Conservation (phyloP, 2,329 filamentous ascomycete genomes). For the Aureobasidium sp. region DNA sequence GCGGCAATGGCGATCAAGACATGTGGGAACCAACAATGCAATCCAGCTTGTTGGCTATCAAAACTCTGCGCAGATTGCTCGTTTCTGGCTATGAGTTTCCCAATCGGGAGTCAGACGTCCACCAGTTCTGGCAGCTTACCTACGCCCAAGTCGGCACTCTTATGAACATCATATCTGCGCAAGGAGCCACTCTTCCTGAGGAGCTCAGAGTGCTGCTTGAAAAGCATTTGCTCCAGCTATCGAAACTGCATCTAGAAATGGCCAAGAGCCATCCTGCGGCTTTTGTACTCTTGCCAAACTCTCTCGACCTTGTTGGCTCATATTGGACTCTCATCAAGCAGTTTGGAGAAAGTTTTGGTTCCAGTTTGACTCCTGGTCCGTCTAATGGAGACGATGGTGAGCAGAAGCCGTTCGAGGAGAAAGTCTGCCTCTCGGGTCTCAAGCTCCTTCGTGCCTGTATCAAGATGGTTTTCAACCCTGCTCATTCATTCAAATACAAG, state of each 20-base stretch:
- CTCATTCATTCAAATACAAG: slow-evolving; percentile 76
- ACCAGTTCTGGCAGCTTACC: slow-evolving; percentile 71
- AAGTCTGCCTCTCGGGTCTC: slow-evolving; percentile 73
- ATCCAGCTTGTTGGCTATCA: slow-evolving; percentile 71
- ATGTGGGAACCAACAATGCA: slow-evolving; percentile 57
- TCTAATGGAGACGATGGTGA: slow-evolving; percentile 34
- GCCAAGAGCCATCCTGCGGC: slow-evolving; percentile 68
- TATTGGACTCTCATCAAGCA: slow-evolving; percentile 79
- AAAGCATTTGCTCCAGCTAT: slow-evolving; percentile 81
- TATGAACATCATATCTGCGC: slow-evolving; percentile 52
- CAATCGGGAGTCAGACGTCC: slow-evolving; percentile 66
- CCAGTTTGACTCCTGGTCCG: slow-evolving; percentile 41
- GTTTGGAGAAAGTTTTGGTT: slow-evolving; percentile 66
- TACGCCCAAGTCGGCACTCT: slow-evolving; percentile 72
- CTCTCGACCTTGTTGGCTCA: slow-evolving; percentile 64
- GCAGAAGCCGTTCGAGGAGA: slow-evolving; percentile 52
- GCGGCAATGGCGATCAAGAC: slow-evolving; percentile 40
- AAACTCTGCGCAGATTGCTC: slow-evolving; percentile 69
- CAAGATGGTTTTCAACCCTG: slow-evolving; percentile 73
- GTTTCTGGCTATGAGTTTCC: slow-evolving; percentile 78
- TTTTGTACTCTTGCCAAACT: slow-evolving; percentile 74
- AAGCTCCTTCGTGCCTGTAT: slow-evolving; percentile 74
- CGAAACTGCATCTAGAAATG: slow-evolving; percentile 88
- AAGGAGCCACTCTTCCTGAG: slow-evolving; percentile 44
- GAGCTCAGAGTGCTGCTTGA: slow-evolving; percentile 51